phyloP scores from a whole-genome alignment of 768 basidiomycete species.

The Lactarius hengduanensis region DNA sequence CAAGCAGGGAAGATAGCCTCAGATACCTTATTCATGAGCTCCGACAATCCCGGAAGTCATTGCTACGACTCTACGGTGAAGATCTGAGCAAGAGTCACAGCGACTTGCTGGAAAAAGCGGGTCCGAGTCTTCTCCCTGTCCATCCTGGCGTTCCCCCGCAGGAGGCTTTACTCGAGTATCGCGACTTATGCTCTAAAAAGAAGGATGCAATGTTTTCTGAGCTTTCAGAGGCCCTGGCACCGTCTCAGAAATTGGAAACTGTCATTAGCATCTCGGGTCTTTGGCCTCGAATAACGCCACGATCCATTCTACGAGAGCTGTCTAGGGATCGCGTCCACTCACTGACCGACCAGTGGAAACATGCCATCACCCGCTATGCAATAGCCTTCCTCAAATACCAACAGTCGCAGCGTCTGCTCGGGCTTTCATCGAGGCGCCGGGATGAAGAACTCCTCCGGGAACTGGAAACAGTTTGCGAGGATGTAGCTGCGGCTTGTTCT shows the following conservation, averaged over 20 bases:
- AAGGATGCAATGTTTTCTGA: background rate
- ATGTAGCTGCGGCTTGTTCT: background rate
- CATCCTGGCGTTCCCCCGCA: background rate
- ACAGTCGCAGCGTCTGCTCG: conserved; percentile 14
- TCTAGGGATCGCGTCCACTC: conserved; percentile 28
- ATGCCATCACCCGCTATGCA: background rate
- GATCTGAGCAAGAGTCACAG: conserved; percentile 1
- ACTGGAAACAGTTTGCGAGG: background rate
- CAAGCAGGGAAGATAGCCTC: background rate
- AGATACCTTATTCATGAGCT: conserved; percentile 5
- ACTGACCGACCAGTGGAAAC: conserved; percentile 7
- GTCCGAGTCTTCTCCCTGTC: no score
- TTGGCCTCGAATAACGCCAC: conserved; percentile 19
- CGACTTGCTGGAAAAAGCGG: background rate
- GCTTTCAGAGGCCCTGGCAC: conserved; percentile 1
- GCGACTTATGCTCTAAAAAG: background rate
- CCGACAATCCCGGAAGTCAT: background rate
- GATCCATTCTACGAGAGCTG: conserved; percentile 26
- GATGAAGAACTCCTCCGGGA: conserved; percentile 16
- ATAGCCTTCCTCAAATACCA: conserved; percentile 5
- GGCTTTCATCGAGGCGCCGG: background rate
- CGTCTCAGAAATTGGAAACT: conserved; percentile 1
- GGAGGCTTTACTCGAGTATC: background rate
- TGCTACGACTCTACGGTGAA: conserved; percentile 10
- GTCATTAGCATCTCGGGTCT: background rate